Evolutionary conservation across 2,329 filamentous ascomycete species (phyloP).

Genomic region (Purpureocillium takamizusanense): DNA sequence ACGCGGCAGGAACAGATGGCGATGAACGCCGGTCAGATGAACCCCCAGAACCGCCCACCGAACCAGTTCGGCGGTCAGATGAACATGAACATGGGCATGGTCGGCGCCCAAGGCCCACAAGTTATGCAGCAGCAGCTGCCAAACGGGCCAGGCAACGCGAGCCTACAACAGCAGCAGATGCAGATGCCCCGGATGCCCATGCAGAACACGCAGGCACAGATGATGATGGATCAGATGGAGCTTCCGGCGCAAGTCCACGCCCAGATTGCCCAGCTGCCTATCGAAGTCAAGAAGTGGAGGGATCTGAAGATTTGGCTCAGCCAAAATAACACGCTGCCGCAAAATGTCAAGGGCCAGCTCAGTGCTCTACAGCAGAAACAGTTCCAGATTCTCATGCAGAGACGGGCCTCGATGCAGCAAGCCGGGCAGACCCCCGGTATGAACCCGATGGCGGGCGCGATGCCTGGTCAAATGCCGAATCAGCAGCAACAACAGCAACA

Average conservation of each 20-base stretch:
- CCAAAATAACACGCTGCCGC: slow-evolving; percentile 24
- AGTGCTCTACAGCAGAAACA: slow-evolving; percentile 27
- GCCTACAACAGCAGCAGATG: slow-evolving; percentile 14
- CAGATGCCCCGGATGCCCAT: slow-evolving; percentile 15
- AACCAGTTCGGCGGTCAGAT: slow-evolving; percentile 22
- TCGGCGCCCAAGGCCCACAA: slow-evolving; percentile 16
- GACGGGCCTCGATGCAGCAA: slow-evolving; percentile 18
- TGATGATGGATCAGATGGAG: slow-evolving; percentile 39
- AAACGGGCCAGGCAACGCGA: slow-evolving; percentile 11
- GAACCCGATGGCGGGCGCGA: slow-evolving; percentile 11
- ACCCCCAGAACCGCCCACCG: slow-evolving; percentile 18
- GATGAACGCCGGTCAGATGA: slow-evolving; percentile 21
- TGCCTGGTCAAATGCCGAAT: slow-evolving; percentile 17
- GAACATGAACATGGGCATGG: slow-evolving; percentile 21
- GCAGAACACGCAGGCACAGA: slow-evolving; percentile 23
- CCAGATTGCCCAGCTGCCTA: slow-evolving; percentile 22
- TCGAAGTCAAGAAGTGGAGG: slow-evolving; percentile 39
- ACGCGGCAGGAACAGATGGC: slow-evolving; percentile 23
- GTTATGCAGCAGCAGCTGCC: slow-evolving; percentile 19
- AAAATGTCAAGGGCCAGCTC: slow-evolving; percentile 22
- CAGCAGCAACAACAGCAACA: slow-evolving; percentile 9
- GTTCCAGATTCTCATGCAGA: slow-evolving; percentile 24
- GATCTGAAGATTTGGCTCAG: slow-evolving; percentile 34
- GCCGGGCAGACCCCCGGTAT: slow-evolving; percentile 20
- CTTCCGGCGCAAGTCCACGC: slow-evolving; percentile 27